A percentile compares a stretch with the other conserved stretches of the same genome.
Evolutionary conservation across 305 asterid genomes (phyloP).

Genomic region (Fraxinus platypoda): DNA sequence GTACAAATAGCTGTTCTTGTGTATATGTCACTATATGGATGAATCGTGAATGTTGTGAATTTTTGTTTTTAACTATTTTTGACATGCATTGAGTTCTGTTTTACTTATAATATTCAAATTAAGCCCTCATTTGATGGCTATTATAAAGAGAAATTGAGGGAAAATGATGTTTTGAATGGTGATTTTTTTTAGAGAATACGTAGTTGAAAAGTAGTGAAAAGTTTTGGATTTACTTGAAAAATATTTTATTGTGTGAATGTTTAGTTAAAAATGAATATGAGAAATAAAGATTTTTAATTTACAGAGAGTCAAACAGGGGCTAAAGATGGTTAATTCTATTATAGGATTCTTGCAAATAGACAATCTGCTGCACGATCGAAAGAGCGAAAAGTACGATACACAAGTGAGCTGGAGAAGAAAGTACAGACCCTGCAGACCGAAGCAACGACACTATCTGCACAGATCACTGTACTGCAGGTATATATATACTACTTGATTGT

Average conservation of each 20-base stretch:
- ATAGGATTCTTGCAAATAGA: slow-evolving; percentile 92
- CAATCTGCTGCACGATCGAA: slow-evolving; percentile 97
- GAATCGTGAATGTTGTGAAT: not conserved
- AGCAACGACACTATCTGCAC: slow-evolving; percentile 89
- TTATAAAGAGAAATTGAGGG: not conserved
- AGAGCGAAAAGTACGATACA: slow-evolving; percentile 82
- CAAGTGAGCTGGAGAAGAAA: slow-evolving; percentile 88
- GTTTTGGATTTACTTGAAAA: not conserved
- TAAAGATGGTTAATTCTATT: slow-evolving; percentile 13
- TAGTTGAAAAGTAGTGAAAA: not conserved
- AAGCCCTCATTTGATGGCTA: not conserved
- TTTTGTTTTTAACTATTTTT: not conserved
- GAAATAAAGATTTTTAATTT: not conserved
- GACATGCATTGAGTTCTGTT: not conserved
- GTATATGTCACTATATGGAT: not conserved
- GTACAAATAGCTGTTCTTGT: not conserved
- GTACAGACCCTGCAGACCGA: slow-evolving; percentile 90
- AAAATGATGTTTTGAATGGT: not conserved
- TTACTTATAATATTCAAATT: slow-evolving; percentile 11
- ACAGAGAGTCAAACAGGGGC: not conserved
- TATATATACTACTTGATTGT: not conserved
- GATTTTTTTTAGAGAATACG: not conserved
- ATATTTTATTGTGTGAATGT: not conserved
- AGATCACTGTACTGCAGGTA: slow-evolving; percentile 87
- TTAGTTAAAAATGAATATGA: no score